Evolutionary conservation across 148 eudicot species (phyloP).

Genomic region (Rhododendron ferrugineum): DNA sequence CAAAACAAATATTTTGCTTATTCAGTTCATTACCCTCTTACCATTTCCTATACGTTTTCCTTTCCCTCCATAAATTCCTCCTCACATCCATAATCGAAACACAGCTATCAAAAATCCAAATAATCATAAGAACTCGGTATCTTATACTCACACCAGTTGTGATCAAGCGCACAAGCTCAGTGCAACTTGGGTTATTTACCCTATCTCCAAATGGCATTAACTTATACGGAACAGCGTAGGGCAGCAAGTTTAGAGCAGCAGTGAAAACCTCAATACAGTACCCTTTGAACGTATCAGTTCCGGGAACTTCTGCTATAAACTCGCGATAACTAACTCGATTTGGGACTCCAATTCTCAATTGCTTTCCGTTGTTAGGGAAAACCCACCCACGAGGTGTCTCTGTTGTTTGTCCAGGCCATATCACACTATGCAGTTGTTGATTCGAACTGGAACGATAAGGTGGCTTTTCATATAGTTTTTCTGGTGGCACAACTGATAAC

Average conservation of each 20-base stretch:
- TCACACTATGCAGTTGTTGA: constrained; percentile 31
- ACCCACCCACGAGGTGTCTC: constrained; percentile 81
- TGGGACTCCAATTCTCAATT: constrained; percentile 66
- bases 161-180: constrained; percentile 42
- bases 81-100: constrained; percentile 9
- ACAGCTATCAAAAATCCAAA: constrained; percentile 32
- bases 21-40: not conserved
- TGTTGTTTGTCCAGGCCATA: constrained; percentile 73
- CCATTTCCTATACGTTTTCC: not conserved
- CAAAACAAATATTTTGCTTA: not conserved
- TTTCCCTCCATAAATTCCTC: not conserved
- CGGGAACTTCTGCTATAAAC: constrained; percentile 35
- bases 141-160: constrained; percentile 56
- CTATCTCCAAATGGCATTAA: constrained; percentile 63
- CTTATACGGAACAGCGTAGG: constrained; percentile 64
- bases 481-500: constrained; percentile 60
- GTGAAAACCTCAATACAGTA: constrained; percentile 70
- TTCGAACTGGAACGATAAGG: constrained; percentile 24
- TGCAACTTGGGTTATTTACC: constrained; percentile 44
- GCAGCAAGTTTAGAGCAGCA: constrained; percentile 61
- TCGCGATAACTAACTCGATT: constrained; percentile 48
- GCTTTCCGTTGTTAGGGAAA: constrained; percentile 51
- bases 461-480: constrained; percentile 27
- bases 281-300: constrained; percentile 40
- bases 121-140: not conserved